These are phyloP conservation scores for Triticum urartu DNA, from an alignment of 176 grass and related monocot species.

Conservation along the genomic window DNA sequence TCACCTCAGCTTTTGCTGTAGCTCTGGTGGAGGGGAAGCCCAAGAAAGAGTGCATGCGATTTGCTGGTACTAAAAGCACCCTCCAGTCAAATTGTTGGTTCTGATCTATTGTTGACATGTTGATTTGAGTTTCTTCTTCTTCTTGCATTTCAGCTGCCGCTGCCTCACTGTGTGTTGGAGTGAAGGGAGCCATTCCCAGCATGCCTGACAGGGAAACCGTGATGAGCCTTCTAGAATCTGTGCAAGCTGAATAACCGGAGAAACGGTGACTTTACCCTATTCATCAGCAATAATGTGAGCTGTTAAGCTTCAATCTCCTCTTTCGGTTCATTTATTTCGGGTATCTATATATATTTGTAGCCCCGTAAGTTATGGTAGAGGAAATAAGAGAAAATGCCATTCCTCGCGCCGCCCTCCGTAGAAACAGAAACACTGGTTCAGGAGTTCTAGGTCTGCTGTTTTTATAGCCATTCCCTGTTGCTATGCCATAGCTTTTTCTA, in stretches of 20 bases:
- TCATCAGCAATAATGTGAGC: conserved; percentile 40
- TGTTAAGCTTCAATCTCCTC: not conserved
- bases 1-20: conserved; percentile 95
- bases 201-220: conserved; percentile 82
- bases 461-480: not conserved
- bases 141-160: conserved; percentile 72
- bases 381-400: conserved; percentile 3
- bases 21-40: conserved; percentile 82
- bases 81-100: not conserved
- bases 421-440: conserved; percentile 11
- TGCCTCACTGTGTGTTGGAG: conserved; percentile 76
- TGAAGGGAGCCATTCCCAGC: conserved; percentile 93
- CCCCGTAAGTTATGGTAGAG: not conserved
- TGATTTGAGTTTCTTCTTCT: not conserved
- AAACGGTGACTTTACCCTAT: not conserved
- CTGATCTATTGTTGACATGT: not conserved
- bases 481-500: not conserved
- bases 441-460: not conserved
- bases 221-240: conserved; percentile 57
- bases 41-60: conserved; percentile 81
- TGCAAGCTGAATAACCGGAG: conserved; percentile 20
- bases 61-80: conserved; percentile 61
- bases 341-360: not conserved
- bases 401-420: not conserved
- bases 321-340: not conserved